Conservation (phyloP, 306 rosid species). For the Delonix regia region DNA sequence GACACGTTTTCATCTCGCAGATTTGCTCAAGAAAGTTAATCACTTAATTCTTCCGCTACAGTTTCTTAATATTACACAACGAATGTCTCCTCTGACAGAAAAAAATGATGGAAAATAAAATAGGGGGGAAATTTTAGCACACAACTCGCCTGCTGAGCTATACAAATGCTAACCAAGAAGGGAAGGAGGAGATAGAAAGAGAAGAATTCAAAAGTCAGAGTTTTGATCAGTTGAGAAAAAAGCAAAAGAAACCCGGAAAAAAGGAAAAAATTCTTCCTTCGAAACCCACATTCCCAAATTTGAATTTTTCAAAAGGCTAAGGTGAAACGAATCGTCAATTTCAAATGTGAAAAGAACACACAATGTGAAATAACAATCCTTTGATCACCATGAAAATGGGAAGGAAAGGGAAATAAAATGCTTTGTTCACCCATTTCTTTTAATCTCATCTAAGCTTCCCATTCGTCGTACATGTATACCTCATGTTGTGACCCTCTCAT, state of each 20-base stretch:
- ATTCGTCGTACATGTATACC: neutral
- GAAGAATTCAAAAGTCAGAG: neutral
- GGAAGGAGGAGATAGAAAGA: neutral
- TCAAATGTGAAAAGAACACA: neutral
- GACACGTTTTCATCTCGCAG: neutral
- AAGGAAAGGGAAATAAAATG: neutral
- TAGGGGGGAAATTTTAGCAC: neutral
- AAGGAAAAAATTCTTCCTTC: neutral
- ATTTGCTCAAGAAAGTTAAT: conserved; percentile 25
- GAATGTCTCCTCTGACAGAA: neutral
- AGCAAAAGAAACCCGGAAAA: neutral
- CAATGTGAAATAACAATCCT: neutral
- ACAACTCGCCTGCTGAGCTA: neutral
- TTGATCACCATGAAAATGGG: conserved; percentile 1
- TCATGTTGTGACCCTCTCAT: neutral
- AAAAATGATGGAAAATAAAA: too few relatives aligned
- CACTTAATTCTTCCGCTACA: neutral
- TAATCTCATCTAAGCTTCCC: neutral
- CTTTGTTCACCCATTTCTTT: conserved; percentile 2
- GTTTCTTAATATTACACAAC: conserved; percentile 2
- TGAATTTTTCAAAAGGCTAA: neutral
- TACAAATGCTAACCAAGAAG: neutral
- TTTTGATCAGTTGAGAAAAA: neutral
- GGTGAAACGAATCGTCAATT: neutral
- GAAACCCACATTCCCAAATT: conserved; percentile 21